These are phyloP conservation scores for Pestalotiopsis sp. DNA, from an alignment of 2,329 filamentous ascomycete species.

Conservation along the genomic window DNA sequence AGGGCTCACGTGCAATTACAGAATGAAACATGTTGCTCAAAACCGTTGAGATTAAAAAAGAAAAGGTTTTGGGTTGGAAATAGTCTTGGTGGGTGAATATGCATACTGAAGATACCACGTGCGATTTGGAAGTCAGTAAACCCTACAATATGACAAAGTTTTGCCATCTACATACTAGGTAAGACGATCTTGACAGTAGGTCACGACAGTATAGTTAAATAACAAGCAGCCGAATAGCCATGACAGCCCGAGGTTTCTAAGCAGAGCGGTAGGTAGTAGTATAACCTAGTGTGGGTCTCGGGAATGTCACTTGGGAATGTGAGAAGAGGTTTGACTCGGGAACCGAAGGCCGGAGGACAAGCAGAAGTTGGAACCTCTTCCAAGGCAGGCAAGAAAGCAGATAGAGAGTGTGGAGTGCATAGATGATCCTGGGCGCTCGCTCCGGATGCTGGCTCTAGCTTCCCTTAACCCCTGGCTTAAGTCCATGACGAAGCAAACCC, in stretches of 20 bases:
- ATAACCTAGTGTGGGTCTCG: neutral
- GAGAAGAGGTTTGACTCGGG: neutral
- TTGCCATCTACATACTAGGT: neutral
- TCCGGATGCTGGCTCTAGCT: neutral
- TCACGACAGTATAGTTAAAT: neutral
- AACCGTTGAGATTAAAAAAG: neutral
- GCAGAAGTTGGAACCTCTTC: neutral
- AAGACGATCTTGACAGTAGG: neutral
- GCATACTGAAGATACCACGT: neutral
- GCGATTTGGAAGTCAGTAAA: neutral
- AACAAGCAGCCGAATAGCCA: neutral
- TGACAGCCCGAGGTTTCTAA: neutral
- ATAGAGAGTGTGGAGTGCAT: neutral
- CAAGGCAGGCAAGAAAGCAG: neutral
- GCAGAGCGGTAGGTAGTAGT: neutral
- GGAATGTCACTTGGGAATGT: neutral
- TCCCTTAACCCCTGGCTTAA: neutral
- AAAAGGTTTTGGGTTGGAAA: neutral
- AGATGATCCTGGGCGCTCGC: neutral
- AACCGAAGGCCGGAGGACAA: neutral
- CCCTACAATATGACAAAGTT: too few relatives aligned
- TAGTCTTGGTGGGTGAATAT: neutral
- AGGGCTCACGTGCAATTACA: too few relatives aligned
- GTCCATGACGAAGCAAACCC: neutral
- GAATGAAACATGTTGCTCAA: neutral